Evolutionary conservation across 1,284 basidiomycete genomes (phyloP), one percentile per base, ranked within the genome.

Genomic region (Amylostereum areolatum): DNA sequence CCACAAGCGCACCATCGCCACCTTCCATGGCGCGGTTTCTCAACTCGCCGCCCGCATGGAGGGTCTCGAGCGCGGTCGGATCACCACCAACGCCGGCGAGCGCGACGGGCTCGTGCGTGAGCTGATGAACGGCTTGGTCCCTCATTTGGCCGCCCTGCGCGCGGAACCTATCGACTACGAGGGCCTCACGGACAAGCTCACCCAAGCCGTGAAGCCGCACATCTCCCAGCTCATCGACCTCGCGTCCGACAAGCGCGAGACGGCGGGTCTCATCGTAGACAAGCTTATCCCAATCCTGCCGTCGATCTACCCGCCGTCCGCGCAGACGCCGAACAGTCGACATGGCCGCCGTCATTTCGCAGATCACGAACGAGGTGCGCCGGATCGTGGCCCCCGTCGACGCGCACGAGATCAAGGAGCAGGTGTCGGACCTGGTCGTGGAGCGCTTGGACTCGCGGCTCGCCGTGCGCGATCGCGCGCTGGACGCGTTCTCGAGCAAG

Each of bases 201-300:
- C 84, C 11, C 85, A 91, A 63, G 85, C 89, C 1, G 89, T 92
- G 59, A 91, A 91, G 60, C 89, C 89, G 6, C 85, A 91, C 57
- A 90, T 92, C 25, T 78, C 84, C 2, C 88, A 92, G 58, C 79
- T 92, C 53, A 91, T 92, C 54, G 89, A 92, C 61, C 75, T 92
- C 45, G 82, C 89, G 18, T 88, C 86, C 0, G 89, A 92, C 62
- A 92, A 92, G 62, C 77, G 85, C 33, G 89, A 92, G 65, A 92
- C 89, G 5, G 89, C 89, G 3, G 74, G 76, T 7, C 75, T 92
- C 41, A 92, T 92, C 52, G 78, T 89, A 24, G 78, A 89, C 50
- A 73, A 76, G n/a, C 75, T 92, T 37, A 53, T 82, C 11, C 89
- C 89, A 5, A 62, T 86, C 47, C 58, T 91, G 10, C 80, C 82